Evolutionary conservation across 2,329 filamentous ascomycete species (phyloP).

Genomic region (Phialophora chinensis): DNA sequence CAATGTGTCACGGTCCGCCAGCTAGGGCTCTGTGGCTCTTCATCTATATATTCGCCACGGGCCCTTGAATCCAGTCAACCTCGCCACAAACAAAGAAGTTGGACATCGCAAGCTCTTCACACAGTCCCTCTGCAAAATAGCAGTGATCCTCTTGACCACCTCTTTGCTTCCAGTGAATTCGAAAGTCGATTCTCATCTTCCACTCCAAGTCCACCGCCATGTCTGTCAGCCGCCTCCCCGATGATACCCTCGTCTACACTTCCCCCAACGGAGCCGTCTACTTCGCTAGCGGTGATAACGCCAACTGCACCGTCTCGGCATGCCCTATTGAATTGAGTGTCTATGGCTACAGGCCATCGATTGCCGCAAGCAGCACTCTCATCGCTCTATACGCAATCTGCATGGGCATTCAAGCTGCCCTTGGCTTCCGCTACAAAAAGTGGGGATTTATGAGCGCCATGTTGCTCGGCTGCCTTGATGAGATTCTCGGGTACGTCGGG

Average conservation of each 20-base stretch:
- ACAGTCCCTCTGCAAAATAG: neutral
- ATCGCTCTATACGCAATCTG: conserved; percentile 52
- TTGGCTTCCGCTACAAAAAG: conserved; percentile 48
- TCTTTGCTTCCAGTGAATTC: neutral
- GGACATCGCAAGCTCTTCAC: neutral
- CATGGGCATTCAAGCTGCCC: conserved; percentile 46
- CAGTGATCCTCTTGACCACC: neutral
- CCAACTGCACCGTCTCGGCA: conserved; percentile 39
- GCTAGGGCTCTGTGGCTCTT: neutral
- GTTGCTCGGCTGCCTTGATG: conserved; percentile 61
- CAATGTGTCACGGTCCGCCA: neutral
- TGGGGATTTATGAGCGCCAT: conserved; percentile 57
- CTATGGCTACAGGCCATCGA: conserved; percentile 53
- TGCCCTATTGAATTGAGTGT: conserved; percentile 50
- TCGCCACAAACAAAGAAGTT: neutral
- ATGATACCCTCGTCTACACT: conserved; percentile 9
- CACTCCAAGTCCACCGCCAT: neutral
- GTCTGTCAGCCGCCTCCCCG: neutral
- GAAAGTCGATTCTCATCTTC: neutral
- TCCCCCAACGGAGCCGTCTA: conserved; percentile 28
- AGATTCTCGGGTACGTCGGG: conserved; percentile 68
- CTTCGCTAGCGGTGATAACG: conserved; percentile 24
- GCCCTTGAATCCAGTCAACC: neutral
- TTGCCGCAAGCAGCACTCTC: conserved; percentile 51
- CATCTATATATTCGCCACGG: conserved; percentile 17